Evolutionary conservation across 1,139 yeast species (phyloP), one percentile per base, ranked within the genome.

Genomic region (Debaryomyces fabryi): DNA sequence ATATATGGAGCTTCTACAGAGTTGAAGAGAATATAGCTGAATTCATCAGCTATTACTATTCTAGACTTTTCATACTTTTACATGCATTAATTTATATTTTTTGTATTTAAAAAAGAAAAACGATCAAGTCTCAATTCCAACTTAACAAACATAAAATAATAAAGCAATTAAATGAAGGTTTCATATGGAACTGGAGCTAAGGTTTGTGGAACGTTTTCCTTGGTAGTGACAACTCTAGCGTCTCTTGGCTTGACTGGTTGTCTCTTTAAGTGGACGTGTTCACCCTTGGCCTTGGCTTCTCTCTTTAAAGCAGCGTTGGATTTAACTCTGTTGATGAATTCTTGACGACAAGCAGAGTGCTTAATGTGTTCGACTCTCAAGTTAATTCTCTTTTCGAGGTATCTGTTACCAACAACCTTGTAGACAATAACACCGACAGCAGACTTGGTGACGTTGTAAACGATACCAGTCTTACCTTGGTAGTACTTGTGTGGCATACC

Each of bases 401-500:
- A 93, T 85, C 98, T 89, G 96, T 88, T 82, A 76, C 98, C 98
- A 68, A 93, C 98, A 78, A 92, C 85, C 87, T 93, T 93, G 95
- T 93, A 88, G 75, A 93, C 79, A 73, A 93, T 89, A 67, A 93
- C 96, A 86, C 99, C 99, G 63, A 93, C 98, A 59, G 99, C 83
- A 58, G 96, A 81, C 85, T 89, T 93, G 86, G 99, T 93, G 65
- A 93, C 95, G 86, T 93, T 93, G 96, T 85, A 93, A 63, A 93
- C 86, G 66, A 92, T 90, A 86, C 99, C 99, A 64, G 99, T 93
- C 88, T 91, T 93, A 81, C 99, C 99, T 85, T 92, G 97, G 97
- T 93, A 93, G 88, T 85, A 92, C 85, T 93, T 93, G 91, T 90
- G 97, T 77, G 99, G 99, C 97, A 93, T 91, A 88, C 99, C 98